Percentiles rank a stretch among this genome's conserved stretches.
These are phyloP conservation scores for Ganoderma sinense DNA, from an alignment of 1,284 basidiomycete genomes.

Conservation along the genomic window DNA sequence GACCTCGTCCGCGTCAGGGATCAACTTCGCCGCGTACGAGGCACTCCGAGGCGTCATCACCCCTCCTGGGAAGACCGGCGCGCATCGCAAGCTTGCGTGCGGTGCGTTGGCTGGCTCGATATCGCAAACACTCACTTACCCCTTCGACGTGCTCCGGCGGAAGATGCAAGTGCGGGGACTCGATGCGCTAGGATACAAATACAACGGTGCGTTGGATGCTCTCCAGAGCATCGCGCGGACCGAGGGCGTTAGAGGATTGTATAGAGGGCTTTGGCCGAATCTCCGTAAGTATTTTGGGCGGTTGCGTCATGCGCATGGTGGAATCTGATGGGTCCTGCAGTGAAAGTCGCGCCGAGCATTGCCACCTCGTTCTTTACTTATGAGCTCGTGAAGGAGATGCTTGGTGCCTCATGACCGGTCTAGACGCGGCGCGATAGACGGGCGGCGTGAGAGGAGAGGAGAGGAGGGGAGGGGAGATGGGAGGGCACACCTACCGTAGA, in stretches of 20 bases:
- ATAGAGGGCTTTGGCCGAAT: constrained; percentile 93
- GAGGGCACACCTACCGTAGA: constrained; percentile 20
- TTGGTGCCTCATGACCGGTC: constrained; percentile 39
- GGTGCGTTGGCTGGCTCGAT: constrained; percentile 85
- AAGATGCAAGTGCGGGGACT: constrained; percentile 97
- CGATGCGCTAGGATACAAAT: constrained; percentile 70
- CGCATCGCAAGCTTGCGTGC: constrained; percentile 72
- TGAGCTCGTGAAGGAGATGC: constrained; percentile 66
- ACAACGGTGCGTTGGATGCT: constrained; percentile 83
- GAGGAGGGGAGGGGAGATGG: constrained; percentile 18
- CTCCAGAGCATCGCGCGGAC: constrained; percentile 71
- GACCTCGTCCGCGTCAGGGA: constrained; percentile 52
- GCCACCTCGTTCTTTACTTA: constrained; percentile 88
- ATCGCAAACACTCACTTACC: constrained; percentile 94
- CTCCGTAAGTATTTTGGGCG: constrained; percentile 66
- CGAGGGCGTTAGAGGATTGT: constrained; percentile 82
- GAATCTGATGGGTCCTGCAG: constrained; percentile 46
- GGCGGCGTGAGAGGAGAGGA: constrained; percentile 14
- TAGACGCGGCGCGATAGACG: constrained; percentile 13
- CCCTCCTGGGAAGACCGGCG: constrained; percentile 75
- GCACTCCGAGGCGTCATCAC: constrained; percentile 75
- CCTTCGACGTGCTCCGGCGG: constrained; percentile 92
- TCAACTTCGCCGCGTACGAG: constrained; percentile 87
- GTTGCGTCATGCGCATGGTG: constrained; percentile 19
- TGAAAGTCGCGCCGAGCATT: constrained; percentile 92